These are phyloP conservation scores for Tephrocybe sp. DNA, from an alignment of 768 basidiomycete genomes.

Conservation along the genomic window DNA sequence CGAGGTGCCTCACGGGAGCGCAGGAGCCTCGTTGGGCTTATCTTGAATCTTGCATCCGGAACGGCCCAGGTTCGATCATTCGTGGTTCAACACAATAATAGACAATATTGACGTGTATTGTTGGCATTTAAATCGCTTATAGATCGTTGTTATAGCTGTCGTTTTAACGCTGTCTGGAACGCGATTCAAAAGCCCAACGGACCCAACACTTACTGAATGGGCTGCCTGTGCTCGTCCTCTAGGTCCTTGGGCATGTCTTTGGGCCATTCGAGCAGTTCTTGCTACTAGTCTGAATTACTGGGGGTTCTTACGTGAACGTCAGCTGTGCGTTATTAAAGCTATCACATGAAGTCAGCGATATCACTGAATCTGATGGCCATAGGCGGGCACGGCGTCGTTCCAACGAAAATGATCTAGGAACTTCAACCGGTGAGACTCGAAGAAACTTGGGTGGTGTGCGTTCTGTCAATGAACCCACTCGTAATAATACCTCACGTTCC, in stretches of 20 bases:
- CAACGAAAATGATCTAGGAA: neutral
- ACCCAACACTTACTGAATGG: slow-evolving; percentile 49
- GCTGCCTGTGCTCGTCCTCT: slow-evolving; percentile 60
- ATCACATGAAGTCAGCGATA: neutral
- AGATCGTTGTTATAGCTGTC: slow-evolving; percentile 52
- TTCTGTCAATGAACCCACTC: neutral
- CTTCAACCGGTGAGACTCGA: neutral
- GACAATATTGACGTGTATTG: neutral
- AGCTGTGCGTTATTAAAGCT: slow-evolving; percentile 19
- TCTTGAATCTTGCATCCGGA: slow-evolving; percentile 50
- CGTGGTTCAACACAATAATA: neutral
- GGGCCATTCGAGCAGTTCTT: slow-evolving; percentile 53
- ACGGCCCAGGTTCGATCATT: slow-evolving; percentile 37
- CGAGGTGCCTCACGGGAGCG: slow-evolving; percentile 47
- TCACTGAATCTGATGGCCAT: neutral
- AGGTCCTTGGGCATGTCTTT: slow-evolving; percentile 65
- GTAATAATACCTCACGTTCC: slow-evolving; percentile 1
- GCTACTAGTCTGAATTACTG: slow-evolving; percentile 51
- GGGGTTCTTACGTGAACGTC: slow-evolving; percentile 44
- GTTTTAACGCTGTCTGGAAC: slow-evolving; percentile 47
- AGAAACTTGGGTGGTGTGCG: neutral
- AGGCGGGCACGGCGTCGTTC: slow-evolving; percentile 14
- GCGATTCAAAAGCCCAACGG: slow-evolving; percentile 41
- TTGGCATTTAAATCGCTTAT: neutral
- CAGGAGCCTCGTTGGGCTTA: slow-evolving; percentile 49